Percentiles rank a stretch among this genome's conserved stretches.
Conservation (phyloP, 257 asterid genomes). For the Fraxinus quadrangulata region DNA sequence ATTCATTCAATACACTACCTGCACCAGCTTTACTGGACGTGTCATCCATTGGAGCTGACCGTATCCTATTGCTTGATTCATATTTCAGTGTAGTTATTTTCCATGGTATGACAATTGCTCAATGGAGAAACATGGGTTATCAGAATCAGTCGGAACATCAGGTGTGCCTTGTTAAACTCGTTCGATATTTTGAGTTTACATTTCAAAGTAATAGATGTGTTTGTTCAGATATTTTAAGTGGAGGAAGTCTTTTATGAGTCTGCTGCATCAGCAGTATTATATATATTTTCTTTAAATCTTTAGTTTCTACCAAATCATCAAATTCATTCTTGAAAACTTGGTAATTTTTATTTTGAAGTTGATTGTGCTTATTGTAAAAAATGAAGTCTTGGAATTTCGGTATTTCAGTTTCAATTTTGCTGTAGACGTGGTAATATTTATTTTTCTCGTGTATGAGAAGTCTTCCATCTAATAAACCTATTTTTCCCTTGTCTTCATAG, state of each 20-base stretch:
- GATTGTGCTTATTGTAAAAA: not conserved
- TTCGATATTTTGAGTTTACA: not conserved
- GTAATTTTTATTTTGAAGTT: not conserved
- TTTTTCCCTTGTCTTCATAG: conserved; percentile 34
- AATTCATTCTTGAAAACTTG: not conserved
- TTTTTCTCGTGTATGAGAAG: conserved; percentile 10
- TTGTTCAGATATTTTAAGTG: not conserved
- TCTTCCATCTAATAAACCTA: conserved; percentile 11
- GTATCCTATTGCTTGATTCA: conserved; percentile 87
- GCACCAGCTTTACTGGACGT: conserved; percentile 91
- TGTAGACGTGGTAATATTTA: not conserved
- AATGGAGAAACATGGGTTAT: conserved; percentile 97
- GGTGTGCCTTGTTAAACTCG: conserved; percentile 42
- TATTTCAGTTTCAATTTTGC: not conserved
- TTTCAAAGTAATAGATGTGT: not conserved
- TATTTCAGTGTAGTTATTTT: conserved; percentile 90
- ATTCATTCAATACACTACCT: conserved; percentile 82
- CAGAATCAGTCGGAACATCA: conserved; percentile 86
- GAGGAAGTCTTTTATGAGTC: not conserved
- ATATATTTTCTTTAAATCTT: not conserved
- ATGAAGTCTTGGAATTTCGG: not conserved
- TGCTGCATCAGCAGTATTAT: not conserved
- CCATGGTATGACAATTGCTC: conserved; percentile 97
- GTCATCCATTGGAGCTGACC: conserved; percentile 84
- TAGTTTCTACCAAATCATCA: not conserved